These are phyloP conservation scores for Kwoniella sp. DNA, from an alignment of 768 basidiomycete genomes.

Conservation along the genomic window DNA sequence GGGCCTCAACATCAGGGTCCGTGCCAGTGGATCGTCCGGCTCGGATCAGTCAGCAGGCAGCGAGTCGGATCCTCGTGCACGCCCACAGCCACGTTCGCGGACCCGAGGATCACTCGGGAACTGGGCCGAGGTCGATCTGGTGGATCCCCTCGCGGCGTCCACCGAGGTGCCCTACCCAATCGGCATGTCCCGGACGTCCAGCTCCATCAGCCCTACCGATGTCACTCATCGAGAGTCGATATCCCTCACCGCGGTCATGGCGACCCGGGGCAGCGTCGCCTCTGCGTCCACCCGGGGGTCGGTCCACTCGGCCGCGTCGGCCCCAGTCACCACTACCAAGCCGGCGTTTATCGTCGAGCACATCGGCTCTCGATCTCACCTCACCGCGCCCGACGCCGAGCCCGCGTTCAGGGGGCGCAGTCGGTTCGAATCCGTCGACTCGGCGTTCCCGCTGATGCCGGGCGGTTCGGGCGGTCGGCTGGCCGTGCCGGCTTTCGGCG, in stretches of 20 bases:
- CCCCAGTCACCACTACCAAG: neutral
- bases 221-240: neutral
- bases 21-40: constrained; percentile 8
- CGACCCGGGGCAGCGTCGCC: neutral
- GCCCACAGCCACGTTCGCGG: too few relatives aligned
- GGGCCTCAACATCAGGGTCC: constrained; percentile 30
- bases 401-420: constrained; percentile 9
- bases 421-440: constrained; percentile 32
- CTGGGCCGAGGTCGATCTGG: constrained; percentile 28
- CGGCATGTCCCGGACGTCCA: constrained; percentile 5
- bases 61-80: neutral
- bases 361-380: constrained; percentile 5
- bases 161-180: neutral
- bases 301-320: neutral
- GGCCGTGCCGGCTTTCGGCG: constrained; percentile 1
- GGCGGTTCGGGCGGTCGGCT: constrained; percentile 7
- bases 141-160: constrained; percentile 20
- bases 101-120: constrained; percentile 5
- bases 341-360: constrained; percentile 8
- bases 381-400: constrained; percentile 6
- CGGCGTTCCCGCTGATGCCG: constrained; percentile 20
- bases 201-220: constrained; percentile 7
- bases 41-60: neutral
- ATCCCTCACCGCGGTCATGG: neutral
- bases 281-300: neutral